A percentile compares a stretch with the other conserved stretches of the same genome.
These are phyloP conservation scores for Lentinula aciculospora DNA, from an alignment of 768 basidiomycete genomes.

Conservation along the genomic window DNA sequence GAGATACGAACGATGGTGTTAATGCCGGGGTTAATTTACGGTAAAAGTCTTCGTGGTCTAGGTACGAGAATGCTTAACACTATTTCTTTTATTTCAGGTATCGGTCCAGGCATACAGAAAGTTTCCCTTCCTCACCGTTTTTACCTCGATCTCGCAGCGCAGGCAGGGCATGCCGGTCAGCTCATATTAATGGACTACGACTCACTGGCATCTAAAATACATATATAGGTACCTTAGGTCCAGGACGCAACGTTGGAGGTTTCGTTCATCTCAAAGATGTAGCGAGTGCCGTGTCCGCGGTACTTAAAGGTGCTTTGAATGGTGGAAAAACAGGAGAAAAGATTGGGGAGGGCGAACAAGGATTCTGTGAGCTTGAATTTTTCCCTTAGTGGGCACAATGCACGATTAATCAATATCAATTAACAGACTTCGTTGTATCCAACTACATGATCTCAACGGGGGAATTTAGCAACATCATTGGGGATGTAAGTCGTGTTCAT, in stretches of 20 bases:
- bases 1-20: constrained; percentile 39
- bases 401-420: background rate
- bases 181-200: background rate
- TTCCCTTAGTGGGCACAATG: background rate
- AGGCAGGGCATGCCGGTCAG: constrained; percentile 26
- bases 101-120: constrained; percentile 36
- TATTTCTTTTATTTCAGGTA: too few relatives aligned
- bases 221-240: constrained; percentile 28
- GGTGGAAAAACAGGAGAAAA: constrained; percentile 29
- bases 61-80: too few relatives aligned
- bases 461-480: background rate
- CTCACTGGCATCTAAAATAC: background rate
- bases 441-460: background rate
- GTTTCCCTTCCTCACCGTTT: constrained; percentile 29
- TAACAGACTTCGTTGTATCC: background rate
- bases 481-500: background rate
- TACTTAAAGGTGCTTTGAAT: constrained; percentile 33
- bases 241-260: constrained; percentile 29
- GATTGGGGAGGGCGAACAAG: constrained; percentile 35
- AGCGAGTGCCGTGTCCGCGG: constrained; percentile 24
- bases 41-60: too few relatives aligned
- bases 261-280: constrained; percentile 37
- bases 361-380: constrained; percentile 26
- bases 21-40: constrained; percentile 35
- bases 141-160: constrained; percentile 26